Evolutionary conservation across 495 filamentous ascomycete species (phyloP), one percentile per base, ranked within the genome.

Genomic region (Cercophora newfieldiana): DNA sequence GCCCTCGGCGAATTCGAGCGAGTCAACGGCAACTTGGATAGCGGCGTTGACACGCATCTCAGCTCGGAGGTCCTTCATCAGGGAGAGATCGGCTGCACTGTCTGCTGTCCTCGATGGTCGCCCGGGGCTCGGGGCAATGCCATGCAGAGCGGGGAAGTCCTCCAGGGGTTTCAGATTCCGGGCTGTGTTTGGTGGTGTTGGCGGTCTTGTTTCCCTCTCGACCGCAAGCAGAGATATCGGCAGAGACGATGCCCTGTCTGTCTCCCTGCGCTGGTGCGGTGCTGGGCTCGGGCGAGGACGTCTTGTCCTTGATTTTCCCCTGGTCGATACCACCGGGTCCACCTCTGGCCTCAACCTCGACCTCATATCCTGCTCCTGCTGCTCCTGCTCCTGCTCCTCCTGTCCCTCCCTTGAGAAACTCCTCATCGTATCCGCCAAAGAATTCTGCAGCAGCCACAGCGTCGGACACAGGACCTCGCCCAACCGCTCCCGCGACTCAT

Each of bases 41-140:
- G 74, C 74, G 2, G 72, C 67, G 24, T 76, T 73, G 22, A 76
- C 74, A 7, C 74, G 72, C 67, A 74, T 71, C 57, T 76, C 74
- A 25, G 74, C 71, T 0, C 68, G 68, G 2, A 76, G 51, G 7
- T 72, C 72, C 37, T 70, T 68, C 18, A 61, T 26, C 24, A 76
- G 59, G 16, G 66, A 55, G 1, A 65, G 50, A 19, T 66, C 67
- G 7, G 64, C 55, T 3, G 64, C 59, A 10, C 61, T 54, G 24
- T 64, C 53, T 6, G 59, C 37, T 19, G 53, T 44, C 12, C 10
- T 5, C 37, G 50, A 26, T 5, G 28, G 2, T 30, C 28, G 21
- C 6, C 28, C 22, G 26, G 54, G 26, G 26, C 37, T 44, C 10
- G 65, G 26, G 14, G 51, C 21, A 44, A 22, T 14, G 21, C 63